Conservation (phyloP, 2,329 filamentous ascomycete genomes). For the Dryadomyces quercivorus region DNA sequence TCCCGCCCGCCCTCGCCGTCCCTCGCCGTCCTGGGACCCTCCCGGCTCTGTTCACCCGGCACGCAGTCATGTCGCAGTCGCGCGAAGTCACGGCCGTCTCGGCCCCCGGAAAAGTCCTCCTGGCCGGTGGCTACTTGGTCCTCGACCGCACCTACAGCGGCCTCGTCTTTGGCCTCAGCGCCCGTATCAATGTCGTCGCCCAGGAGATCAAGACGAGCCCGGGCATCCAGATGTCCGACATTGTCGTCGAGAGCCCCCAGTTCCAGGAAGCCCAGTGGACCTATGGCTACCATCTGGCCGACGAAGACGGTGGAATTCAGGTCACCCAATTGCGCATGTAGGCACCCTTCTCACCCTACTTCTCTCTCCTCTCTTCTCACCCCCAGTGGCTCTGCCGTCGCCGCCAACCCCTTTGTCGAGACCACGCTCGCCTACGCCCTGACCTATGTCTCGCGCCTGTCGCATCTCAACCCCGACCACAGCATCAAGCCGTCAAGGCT, state of each 20-base stretch:
- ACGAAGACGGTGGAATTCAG: slow-evolving; percentile 64
- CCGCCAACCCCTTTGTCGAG: slow-evolving; percentile 76
- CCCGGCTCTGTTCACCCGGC: no score
- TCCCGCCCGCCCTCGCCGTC: background rate
- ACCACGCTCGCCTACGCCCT: slow-evolving; percentile 79
- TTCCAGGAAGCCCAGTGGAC: slow-evolving; percentile 81
- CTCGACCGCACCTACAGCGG: slow-evolving; percentile 79
- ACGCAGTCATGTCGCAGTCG: slow-evolving; percentile 6
- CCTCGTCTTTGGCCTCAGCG: slow-evolving; percentile 54
- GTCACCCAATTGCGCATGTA: slow-evolving; percentile 71
- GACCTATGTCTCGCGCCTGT: slow-evolving; percentile 55
- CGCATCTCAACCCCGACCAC: slow-evolving; percentile 23
- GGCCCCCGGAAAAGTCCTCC: slow-evolving; percentile 88
- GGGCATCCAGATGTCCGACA: slow-evolving; percentile 55
- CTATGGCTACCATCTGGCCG: slow-evolving; percentile 63
- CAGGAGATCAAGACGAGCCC: slow-evolving; percentile 43
- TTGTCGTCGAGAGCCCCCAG: slow-evolving; percentile 84
- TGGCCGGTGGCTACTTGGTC: slow-evolving; percentile 90
- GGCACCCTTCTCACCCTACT: slow-evolving; percentile 20
- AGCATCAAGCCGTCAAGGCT: slow-evolving; percentile 58
- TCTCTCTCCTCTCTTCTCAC: background rate
- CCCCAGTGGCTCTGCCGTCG: slow-evolving; percentile 30
- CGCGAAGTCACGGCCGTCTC: slow-evolving; percentile 50
- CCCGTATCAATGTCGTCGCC: slow-evolving; percentile 54
- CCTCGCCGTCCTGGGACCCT: background rate